phyloP scores from a whole-genome alignment of 495 filamentous ascomycete genomes.

The Apiosordaria backusii region DNA sequence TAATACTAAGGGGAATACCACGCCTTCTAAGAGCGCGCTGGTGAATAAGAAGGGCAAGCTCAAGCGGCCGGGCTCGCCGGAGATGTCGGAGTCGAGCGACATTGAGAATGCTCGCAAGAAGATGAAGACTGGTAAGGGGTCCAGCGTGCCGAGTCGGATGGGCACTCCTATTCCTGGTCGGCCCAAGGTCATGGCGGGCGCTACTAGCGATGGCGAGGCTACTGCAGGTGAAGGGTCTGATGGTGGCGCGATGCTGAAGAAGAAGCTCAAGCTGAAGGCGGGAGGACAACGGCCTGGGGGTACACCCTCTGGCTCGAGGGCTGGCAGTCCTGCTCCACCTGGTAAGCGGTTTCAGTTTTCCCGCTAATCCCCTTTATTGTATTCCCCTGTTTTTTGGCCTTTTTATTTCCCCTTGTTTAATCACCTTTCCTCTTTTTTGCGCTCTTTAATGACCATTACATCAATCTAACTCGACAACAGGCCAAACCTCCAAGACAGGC shows the following conservation, averaged over 20 bases:
- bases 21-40: slow-evolving; percentile 61
- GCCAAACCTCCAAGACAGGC: slow-evolving; percentile 40
- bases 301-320: slow-evolving; percentile 53
- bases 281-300: slow-evolving; percentile 29
- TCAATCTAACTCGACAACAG: not conserved
- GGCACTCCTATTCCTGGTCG: slow-evolving; percentile 57
- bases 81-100: slow-evolving; percentile 81
- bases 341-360: too few relatives aligned
- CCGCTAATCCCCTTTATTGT: too few relatives aligned
- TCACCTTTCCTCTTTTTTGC: not conserved
- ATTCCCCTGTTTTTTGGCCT: too few relatives aligned
- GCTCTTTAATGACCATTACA: not conserved
- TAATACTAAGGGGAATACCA: slow-evolving; percentile 68
- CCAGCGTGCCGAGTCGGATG: slow-evolving; percentile 43
- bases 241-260: slow-evolving; percentile 55
- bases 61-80: slow-evolving; percentile 84
- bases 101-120: slow-evolving; percentile 88
- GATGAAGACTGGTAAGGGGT: slow-evolving; percentile 66
- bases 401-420: too few relatives aligned
- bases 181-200: slow-evolving; percentile 53
- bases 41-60: slow-evolving; percentile 63
- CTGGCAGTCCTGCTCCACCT: slow-evolving; percentile 45
- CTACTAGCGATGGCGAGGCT: slow-evolving; percentile 76
- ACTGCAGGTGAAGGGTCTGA: slow-evolving; percentile 76
- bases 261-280: slow-evolving; percentile 60